Evolutionary conservation across 257 asterid genomes (phyloP), one percentile per base, ranked within the genome.

Genomic region (Solanum arcanum): DNA sequence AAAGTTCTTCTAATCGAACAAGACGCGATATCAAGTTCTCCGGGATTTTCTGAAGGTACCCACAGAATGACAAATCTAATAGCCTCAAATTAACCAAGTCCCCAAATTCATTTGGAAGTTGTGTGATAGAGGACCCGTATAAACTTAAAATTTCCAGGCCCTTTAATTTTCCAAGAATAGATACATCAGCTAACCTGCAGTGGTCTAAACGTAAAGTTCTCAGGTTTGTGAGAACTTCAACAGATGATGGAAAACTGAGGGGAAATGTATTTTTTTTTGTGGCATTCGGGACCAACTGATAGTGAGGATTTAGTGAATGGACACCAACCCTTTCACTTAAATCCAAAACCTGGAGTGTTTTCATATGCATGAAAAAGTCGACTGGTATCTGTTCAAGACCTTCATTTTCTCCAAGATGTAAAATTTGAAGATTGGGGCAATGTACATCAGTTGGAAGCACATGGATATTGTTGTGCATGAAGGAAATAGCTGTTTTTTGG

Each of bases 381-480:
- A 72, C 62, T 11, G 33, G 87, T 66, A 82, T 86, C 73, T 15
- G 4, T 25, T 41, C 85, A 83, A 83, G 41, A 37, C 87, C 78
- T 23, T 83, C 89, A 41, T 87, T 87, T 62, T 56, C 78, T 37
- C 89, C 84, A 83, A 87, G 42, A 81, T 83, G 31, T 76, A 87
- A 59, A 37, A 83, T 87, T 87, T 87, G 87, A 1, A 87, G 89
- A 16, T 18, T 59, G 74, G 89, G 78, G 80, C 69, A 87, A 13
- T 23, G 27, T 33, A 87, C 35, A 8, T 27, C 77, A 7, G 2
- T 31, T 15, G 85, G 89, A 37, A 87, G 89, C 33, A 62, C 49
- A 16, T 41, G 62, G 56, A 87, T 23, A 35, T 69, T 33, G 73
- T 81, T 88, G 81, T 73, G 18, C 86, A 86, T 88, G 5, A 88